Evolutionary conservation across 768 basidiomycete genomes (phyloP).

Genomic region (Boletus rufocinnamomeus): DNA sequence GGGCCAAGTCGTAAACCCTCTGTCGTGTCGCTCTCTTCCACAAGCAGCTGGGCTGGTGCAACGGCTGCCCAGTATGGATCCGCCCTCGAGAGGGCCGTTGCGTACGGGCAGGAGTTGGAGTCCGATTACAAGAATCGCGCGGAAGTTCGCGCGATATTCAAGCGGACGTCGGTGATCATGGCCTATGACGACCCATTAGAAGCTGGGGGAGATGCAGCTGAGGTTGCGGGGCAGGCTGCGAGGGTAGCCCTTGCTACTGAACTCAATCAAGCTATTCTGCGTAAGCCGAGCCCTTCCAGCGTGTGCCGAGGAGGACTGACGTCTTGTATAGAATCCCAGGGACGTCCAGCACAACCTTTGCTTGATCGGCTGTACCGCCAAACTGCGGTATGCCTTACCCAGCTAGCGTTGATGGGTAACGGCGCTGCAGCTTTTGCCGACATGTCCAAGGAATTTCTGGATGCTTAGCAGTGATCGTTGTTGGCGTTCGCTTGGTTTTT

Average conservation of each 20-base stretch:
- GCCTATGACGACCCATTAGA: slow-evolving; percentile 76
- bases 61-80: slow-evolving; percentile 49
- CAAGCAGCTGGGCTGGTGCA: slow-evolving; percentile 26
- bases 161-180: slow-evolving; percentile 75
- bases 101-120: slow-evolving; percentile 73
- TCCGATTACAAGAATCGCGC: slow-evolving; percentile 66
- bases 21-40: slow-evolving; percentile 30
- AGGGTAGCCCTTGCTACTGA: slow-evolving; percentile 69
- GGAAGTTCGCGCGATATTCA: slow-evolving; percentile 66
- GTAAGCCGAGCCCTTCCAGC: slow-evolving; percentile 43
- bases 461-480: slow-evolving; percentile 33
- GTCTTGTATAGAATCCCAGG: slow-evolving; percentile 64
- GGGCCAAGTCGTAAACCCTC: slow-evolving; percentile 34
- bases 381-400: slow-evolving; percentile 63
- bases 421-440: slow-evolving; percentile 84
- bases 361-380: slow-evolving; percentile 81
- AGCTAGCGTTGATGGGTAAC: slow-evolving; percentile 70
- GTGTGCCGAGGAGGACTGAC: slow-evolving; percentile 5
- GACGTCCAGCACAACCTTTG: slow-evolving; percentile 66
- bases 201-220: slow-evolving; percentile 63
- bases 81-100: slow-evolving; percentile 64
- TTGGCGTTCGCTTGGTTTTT: not conserved
- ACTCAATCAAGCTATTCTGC: slow-evolving; percentile 79
- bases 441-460: slow-evolving; percentile 71
- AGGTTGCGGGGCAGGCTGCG: slow-evolving; percentile 68